Percentiles rank a stretch among this genome's conserved stretches.
phyloP scores from a whole-genome alignment of 768 basidiomycete genomes.

The Suillus paluster region DNA sequence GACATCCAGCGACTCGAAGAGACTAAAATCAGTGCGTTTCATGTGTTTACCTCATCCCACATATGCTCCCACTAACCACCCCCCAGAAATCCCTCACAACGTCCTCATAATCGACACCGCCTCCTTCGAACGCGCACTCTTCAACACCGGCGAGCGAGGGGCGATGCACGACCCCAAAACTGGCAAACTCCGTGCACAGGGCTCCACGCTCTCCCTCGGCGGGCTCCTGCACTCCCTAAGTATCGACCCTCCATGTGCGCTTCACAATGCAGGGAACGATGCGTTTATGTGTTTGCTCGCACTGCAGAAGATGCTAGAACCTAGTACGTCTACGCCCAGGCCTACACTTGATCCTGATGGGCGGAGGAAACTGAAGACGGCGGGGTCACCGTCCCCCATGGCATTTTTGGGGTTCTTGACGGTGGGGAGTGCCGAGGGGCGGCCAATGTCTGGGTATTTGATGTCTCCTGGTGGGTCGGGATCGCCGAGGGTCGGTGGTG shows the following conservation, averaged over 20 bases:
- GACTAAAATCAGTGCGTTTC: constrained; percentile 76
- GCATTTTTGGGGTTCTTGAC: neutral
- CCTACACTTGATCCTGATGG: constrained; percentile 5
- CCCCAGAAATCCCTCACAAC: constrained; percentile 73
- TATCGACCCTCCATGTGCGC: constrained; percentile 37
- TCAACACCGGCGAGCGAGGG: constrained; percentile 58
- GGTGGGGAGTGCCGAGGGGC: neutral
- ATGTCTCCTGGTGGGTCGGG: constrained; percentile 9
- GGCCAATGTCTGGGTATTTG: constrained; percentile 10
- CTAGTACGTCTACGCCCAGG: constrained; percentile 44
- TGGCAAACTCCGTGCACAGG: constrained; percentile 52
- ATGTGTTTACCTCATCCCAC: neutral
- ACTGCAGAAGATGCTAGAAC: constrained; percentile 72
- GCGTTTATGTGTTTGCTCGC: constrained; percentile 71
- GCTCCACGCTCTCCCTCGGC: constrained; percentile 64
- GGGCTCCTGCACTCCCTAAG: constrained; percentile 65
- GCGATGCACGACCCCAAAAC: constrained; percentile 65
- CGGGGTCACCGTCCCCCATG: constrained; percentile 8
- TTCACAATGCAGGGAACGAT: constrained; percentile 84
- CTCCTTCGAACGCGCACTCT: constrained; percentile 65
- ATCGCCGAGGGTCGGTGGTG: constrained; percentile 11
- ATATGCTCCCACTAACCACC: neutral
- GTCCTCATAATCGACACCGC: constrained; percentile 69
- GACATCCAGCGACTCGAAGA: constrained; percentile 71
- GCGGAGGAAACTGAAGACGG: constrained; percentile 12